phyloP scores from a whole-genome alignment of 2,329 filamentous ascomycete species.

The Sporothrix humicola region DNA sequence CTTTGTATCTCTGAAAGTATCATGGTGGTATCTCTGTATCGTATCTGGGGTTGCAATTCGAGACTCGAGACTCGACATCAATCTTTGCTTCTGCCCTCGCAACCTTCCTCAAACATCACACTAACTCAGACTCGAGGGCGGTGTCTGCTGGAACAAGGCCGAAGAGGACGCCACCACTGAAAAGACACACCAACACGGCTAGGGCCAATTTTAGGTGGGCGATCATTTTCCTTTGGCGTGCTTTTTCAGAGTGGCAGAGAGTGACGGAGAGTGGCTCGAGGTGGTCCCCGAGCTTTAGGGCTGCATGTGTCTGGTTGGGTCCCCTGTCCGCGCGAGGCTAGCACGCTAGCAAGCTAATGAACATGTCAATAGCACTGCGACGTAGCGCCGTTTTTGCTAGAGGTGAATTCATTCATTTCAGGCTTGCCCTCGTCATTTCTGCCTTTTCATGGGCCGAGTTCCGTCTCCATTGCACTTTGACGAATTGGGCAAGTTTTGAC shows the following conservation, averaged over 20 bases:
- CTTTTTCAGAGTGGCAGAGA: background rate
- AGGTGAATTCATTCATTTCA: too few relatives aligned
- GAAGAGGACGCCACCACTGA: background rate
- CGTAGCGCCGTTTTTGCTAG: background rate
- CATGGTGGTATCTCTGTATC: background rate
- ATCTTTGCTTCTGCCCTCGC: background rate
- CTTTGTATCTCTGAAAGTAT: background rate
- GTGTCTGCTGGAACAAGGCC: conserved; percentile 24
- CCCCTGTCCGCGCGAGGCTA: background rate
- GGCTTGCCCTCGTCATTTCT: too few relatives aligned
- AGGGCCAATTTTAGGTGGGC: conserved; percentile 15
- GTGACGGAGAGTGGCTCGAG: too few relatives aligned
- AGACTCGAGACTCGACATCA: background rate
- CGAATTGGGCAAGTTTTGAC: background rate
- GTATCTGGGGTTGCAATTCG: background rate
- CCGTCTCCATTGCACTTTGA: conserved; percentile 11
- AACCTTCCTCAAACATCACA: too few relatives aligned
- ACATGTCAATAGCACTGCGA: conserved; percentile 22
- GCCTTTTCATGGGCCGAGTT: too few relatives aligned
- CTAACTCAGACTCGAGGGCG: background rate
- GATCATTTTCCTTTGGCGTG: conserved; percentile 3
- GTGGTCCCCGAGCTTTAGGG: background rate
- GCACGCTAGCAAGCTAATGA: background rate
- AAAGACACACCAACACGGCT: background rate
- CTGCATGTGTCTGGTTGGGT: background rate